Base-by-base conservation (phyloP, 2,329 filamentous ascomycete species). In the Apiospora pterosperma region DNA sequence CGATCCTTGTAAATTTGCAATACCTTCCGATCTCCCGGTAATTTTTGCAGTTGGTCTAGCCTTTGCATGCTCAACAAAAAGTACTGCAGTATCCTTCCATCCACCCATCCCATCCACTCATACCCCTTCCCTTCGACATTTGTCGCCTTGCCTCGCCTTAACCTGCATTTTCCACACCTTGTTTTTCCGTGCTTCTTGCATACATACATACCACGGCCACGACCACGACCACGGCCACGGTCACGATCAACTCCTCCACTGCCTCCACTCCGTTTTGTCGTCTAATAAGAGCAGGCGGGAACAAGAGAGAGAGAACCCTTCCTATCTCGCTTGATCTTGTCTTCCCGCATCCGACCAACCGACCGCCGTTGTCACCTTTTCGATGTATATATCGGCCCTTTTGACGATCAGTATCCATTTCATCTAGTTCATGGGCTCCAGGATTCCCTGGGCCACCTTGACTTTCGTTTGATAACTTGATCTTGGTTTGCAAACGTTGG, bases 111-210 rank as follows among this genome's bases (percentile, higher is more conserved):
- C 48, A 55, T 34, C 48, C 48, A 55, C 48, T 55, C 48, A 55
- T 55, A 55, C 48, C 48, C 48, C 48, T 55, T 55, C 48, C 48
- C 48, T 55, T 55, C 48, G 48, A 55, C 48, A 55, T 55, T 55
- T 55, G 48, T 19, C 34, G 48, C 48, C 48, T 55, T 55, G 48
- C 48, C 48, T 55, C 28, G 48, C 48, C 48, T 55, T 31, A 55
- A 55, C 48, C 34, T 55, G 48, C 28, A 28, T 55, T 55, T 34
- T 16, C 48, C 48, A 55, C 48, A 55, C 48, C 48, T 55, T 55
- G 48, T 31, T 55, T 55, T 55, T 55, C 48, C 48, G 48, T 55
- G 48, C 48, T 55, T 31, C 48, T 55, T 55, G 48, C 48, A 55
- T 55, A 55, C 48, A 55, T 55, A 55, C 48, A 55, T 34, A 55